Conservation (phyloP, 1,139 yeast species). For the Saccharomyces hybrid region DNA sequence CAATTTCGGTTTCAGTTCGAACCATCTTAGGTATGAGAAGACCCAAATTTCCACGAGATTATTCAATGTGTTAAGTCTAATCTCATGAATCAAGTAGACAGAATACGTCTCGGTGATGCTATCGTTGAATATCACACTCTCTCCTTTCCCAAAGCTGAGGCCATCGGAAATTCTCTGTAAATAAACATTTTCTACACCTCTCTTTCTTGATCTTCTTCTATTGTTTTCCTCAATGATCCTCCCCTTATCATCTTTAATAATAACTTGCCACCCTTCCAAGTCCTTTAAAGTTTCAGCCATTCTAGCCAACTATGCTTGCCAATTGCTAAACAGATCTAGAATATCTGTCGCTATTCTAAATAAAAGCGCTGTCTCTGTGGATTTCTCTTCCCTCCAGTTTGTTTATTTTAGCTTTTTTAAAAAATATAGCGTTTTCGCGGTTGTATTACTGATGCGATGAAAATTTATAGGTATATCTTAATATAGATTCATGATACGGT, state of each 20-base stretch:
- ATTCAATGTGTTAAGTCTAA: constrained; percentile 25
- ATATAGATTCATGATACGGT: neutral
- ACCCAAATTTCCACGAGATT: constrained; percentile 27
- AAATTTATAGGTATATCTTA: neutral
- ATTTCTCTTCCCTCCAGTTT: no score
- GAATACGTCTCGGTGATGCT: constrained; percentile 14
- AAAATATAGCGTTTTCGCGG: neutral
- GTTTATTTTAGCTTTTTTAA: neutral
- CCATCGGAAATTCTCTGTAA: constrained; percentile 16
- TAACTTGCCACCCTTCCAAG: constrained; percentile 26
- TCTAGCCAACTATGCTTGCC: constrained; percentile 9
- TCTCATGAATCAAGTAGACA: constrained; percentile 25
- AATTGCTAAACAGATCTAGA: neutral
- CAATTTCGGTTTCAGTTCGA: constrained; percentile 18
- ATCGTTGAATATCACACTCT: constrained; percentile 20
- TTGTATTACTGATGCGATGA: neutral
- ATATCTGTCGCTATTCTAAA: neutral
- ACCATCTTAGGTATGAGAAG: constrained; percentile 24
- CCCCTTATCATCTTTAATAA: constrained; percentile 25
- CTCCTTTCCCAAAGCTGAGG: constrained; percentile 22
- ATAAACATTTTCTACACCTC: constrained; percentile 12
- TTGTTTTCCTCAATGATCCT: constrained; percentile 16
- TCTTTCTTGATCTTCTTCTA: constrained; percentile 18
- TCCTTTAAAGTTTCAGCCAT: constrained; percentile 24
- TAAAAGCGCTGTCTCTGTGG: constrained; percentile 2